These are phyloP conservation scores for Astrephomene gubernaculifera DNA, from an alignment of 139 green algal species.

Conservation along the genomic window DNA sequence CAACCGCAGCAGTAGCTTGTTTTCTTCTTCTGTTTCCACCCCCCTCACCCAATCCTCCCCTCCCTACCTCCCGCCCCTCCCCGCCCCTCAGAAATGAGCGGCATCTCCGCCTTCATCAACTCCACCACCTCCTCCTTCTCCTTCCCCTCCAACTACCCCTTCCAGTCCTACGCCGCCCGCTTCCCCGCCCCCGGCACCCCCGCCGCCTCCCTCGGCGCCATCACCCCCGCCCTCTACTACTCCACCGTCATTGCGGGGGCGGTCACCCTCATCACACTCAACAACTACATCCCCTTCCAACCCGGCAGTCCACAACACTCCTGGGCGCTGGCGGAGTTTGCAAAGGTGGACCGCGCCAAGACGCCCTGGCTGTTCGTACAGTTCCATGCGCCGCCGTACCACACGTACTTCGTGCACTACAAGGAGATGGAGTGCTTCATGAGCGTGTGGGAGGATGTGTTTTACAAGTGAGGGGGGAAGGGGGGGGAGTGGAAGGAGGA, in stretches of 20 bases:
- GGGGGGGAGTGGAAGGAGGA: not conserved
- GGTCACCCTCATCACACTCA: conserved; percentile 45
- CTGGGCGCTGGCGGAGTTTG: conserved; percentile 16
- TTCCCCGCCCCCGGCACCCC: conserved; percentile 43
- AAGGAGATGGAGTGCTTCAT: conserved; percentile 61
- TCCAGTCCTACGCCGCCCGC: conserved; percentile 48
- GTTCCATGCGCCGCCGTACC: conserved; percentile 30
- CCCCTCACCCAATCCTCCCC: not conserved
- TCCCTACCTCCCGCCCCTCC: not conserved
- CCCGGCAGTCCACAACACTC: conserved; percentile 38
- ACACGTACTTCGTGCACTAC: conserved; percentile 52
- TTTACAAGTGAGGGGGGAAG: conserved; percentile 47
- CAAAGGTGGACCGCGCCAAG: conserved; percentile 25
- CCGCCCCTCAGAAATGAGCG: conserved; percentile 6
- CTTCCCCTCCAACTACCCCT: conserved; percentile 57
- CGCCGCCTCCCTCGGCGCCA: conserved; percentile 32
- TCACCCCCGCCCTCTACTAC: conserved; percentile 50
- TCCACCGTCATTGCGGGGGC: conserved; percentile 38
- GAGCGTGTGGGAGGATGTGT: conserved; percentile 49
- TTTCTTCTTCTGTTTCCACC: no score
- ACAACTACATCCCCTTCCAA: conserved; percentile 58
- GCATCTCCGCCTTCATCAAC: conserved; percentile 42
- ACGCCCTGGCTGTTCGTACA: conserved; percentile 52
- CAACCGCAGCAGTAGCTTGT: no score
- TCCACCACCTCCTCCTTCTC: conserved; percentile 44